Base-by-base conservation (phyloP, 768 basidiomycete species). In the Mycena metata region DNA sequence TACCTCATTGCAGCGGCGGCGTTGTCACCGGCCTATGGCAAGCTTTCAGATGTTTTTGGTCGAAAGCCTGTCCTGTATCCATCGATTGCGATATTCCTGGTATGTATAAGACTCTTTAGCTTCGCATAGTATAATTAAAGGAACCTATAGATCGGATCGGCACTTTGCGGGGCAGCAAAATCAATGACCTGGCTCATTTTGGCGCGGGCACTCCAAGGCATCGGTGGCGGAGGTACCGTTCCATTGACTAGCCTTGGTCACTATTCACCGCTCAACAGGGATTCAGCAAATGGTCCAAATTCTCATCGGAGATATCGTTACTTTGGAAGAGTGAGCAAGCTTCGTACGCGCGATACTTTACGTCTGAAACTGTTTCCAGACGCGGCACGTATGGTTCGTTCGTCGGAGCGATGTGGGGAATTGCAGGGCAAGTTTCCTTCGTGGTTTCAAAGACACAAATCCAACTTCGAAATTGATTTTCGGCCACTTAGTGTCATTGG, bases 151-250 rank as follows among this genome's bases (percentile, higher is more conserved):
- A 77, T 94, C 66, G 93, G 92, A 30, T 94, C 92, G 7, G 93
- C 92, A 2, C 79, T 95, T 61, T 94, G 92, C 72, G 94, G 94
- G 12, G 91, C 92, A 2, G 93, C 94, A 0, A 89, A 95, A 76
- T 89, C 64, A 57, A 91, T 95, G 87, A 85, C 82, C 3, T 94
- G 92, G 94, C 80, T 96, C 19, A 89, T 94, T 41, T 82, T 92
- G 2, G 87, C 87, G 43, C 87, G 94, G 70, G 94, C 92, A 23
- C 61, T 71, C 5, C 47, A 52, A 87, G 88, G 89, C 85, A 50
- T 26, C 39, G 94, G 94, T 23, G 93, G 92, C 13, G 92, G 92
- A 10, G 93, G 92, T 19, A 90, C 90, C 74, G 79, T 83, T 15
- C 47, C 78, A 58, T 17, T 39, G 13, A 58, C 42, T 21, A 16